Evolutionary conservation across 495 filamentous ascomycete genomes (phyloP), one percentile per base, ranked within the genome.

Genomic region (Halenospora varia): DNA sequence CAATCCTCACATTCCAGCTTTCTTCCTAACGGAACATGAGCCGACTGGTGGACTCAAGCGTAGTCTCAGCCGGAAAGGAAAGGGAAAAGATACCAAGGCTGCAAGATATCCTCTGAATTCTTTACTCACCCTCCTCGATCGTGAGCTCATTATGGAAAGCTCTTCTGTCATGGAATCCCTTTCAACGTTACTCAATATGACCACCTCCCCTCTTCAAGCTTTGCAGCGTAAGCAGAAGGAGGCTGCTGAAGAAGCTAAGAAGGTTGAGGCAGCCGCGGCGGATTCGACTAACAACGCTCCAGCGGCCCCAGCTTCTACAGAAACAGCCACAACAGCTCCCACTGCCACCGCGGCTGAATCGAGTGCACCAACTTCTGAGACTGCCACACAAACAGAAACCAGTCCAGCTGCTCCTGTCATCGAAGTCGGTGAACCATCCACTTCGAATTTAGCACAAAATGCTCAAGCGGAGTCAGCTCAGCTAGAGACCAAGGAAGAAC

Each of bases 11-110:
- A 85, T 97, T 47, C 85, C 92, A 23, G 89, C 85, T 47, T 93
- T 97, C 71, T 97, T 99, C 82, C 71, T 99, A 45, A 96, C 89
- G 4, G 94, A 97, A 72, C 95, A 97, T 67, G 95, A 99, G 56
- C 83, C 80, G 18, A 76, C 78, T 24, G 80, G 81, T 26, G 77
- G 82, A 11, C 76, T 92, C 50, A 97, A 96, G 72, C 75, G 85
- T 39, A 90, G 84, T 66, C 69, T 82, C 15, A 85, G 86, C 63
- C 87, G 88, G 50, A 98, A 98, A 70, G 86, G 83, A 64, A 96
- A 94, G 65, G 88, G 85, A 55, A 94, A 93, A 70, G 83, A 82
- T 51, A 80, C 72, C 63, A 93, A 87, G 68, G 89, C 89, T 0
- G 86, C 85, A 62, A 95, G 88, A 70, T 99, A 86, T 66, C 90